Conservation (phyloP, 2,329 filamentous ascomycete genomes). For the Aurifilum marmelostoma region DNA sequence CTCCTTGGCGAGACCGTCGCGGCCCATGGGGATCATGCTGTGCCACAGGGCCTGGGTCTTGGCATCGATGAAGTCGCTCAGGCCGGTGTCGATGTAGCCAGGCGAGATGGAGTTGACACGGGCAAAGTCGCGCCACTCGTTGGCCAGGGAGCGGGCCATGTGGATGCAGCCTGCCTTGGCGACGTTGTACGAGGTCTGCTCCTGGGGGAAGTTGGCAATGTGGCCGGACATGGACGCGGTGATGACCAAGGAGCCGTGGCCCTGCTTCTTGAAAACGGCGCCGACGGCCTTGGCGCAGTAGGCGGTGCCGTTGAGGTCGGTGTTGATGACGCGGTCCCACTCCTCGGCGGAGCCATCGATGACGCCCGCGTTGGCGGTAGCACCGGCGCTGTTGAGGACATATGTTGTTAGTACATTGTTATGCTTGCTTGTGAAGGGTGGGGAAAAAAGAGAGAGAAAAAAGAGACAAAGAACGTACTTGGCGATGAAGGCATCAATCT, state of each 20-base stretch:
- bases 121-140: constrained; percentile 66
- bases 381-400: constrained; percentile 54
- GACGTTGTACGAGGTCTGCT: constrained; percentile 74
- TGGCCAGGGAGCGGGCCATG: constrained; percentile 53
- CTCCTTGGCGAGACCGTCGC: constrained; percentile 69
- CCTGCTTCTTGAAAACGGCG: constrained; percentile 30
- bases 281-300: constrained; percentile 80
- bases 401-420: neutral
- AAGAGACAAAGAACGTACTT: too few relatives aligned
- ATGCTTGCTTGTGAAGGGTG: too few relatives aligned
- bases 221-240: constrained; percentile 80
- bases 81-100: constrained; percentile 68
- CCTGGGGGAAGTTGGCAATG: constrained; percentile 76
- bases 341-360: constrained; percentile 83
- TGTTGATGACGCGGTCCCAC: constrained; percentile 77
- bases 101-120: constrained; percentile 59
- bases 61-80: constrained; percentile 63
- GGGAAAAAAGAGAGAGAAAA: neutral
- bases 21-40: constrained; percentile 73
- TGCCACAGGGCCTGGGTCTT: constrained; percentile 74
- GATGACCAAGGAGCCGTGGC: constrained; percentile 71
- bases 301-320: constrained; percentile 72
- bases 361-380: constrained; percentile 68
- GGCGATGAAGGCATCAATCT: constrained; percentile 74
- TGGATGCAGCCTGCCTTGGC: constrained; percentile 69